Evolutionary conservation across 2,329 filamentous ascomycete species (phyloP).

Genomic region (Amesomyces nigricolor): DNA sequence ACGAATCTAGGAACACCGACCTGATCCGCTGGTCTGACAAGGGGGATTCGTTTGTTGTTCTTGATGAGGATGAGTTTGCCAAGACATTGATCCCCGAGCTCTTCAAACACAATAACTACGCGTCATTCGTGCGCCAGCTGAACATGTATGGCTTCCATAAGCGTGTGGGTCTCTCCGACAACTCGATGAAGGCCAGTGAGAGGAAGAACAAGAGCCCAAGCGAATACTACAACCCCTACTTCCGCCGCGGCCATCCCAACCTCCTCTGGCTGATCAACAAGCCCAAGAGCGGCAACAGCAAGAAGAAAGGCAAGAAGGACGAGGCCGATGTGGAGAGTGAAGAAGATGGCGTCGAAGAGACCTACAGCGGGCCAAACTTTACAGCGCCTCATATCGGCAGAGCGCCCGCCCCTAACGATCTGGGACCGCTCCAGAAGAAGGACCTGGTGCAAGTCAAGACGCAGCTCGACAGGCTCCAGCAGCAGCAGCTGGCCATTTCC

Average conservation of each 20-base stretch:
- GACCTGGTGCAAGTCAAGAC: conserved; percentile 73
- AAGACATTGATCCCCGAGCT: conserved; percentile 94
- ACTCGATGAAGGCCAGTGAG: conserved; percentile 95
- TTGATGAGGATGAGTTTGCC: conserved; percentile 97
- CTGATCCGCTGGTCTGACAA: conserved; percentile 96
- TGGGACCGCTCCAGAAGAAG: conserved; percentile 54
- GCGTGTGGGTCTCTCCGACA: conserved; percentile 85
- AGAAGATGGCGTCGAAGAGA: conserved; percentile 49
- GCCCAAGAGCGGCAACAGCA: conserved; percentile 65
- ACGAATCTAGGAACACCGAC: conserved; percentile 87
- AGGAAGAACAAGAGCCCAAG: conserved; percentile 96
- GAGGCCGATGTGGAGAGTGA: conserved; percentile 67
- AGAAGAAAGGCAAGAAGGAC: conserved; percentile 56
- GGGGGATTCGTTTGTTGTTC: conserved; percentile 91
- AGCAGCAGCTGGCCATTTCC: conserved; percentile 81
- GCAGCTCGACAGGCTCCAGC: conserved; percentile 75
- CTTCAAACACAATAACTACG: conserved; percentile 99
- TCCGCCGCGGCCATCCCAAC: conserved; percentile 87
- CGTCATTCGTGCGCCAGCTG: conserved; percentile 88
- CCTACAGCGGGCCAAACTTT: conserved; percentile 26
- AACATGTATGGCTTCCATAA: conserved; percentile 99
- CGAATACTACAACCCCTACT: conserved; percentile 97
- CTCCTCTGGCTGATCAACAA: conserved; percentile 95
- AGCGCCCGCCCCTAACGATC: conserved; percentile 33
- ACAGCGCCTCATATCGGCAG: conserved; percentile 16